A percentile compares a stretch with the other conserved stretches of the same genome.
Conservation (phyloP, 2,329 filamentous ascomycete genomes). For the Aspergillus sojae region DNA sequence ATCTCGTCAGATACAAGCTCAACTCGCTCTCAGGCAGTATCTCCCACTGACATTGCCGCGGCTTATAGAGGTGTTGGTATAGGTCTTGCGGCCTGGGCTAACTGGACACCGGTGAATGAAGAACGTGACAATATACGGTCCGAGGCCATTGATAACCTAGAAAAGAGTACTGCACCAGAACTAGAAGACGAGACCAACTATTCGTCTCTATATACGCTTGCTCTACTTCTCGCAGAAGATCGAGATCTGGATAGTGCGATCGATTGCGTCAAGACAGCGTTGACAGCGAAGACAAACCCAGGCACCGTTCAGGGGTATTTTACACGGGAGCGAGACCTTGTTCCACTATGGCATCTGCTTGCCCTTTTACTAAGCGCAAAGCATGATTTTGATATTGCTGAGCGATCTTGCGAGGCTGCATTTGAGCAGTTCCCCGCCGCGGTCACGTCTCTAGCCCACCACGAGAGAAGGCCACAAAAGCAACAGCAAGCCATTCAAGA, state of each 20-base stretch:
- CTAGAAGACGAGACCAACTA: slow-evolving; percentile 69
- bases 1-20: slow-evolving; percentile 21
- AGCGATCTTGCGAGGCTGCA: slow-evolving; percentile 82
- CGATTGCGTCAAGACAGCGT: slow-evolving; percentile 75
- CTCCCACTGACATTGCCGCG: slow-evolving; percentile 64
- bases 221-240: slow-evolving; percentile 83
- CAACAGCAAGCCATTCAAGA: slow-evolving; percentile 27
- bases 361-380: slow-evolving; percentile 82
- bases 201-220: slow-evolving; percentile 77
- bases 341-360: slow-evolving; percentile 90
- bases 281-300: slow-evolving; percentile 57
- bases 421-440: slow-evolving; percentile 85
- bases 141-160: slow-evolving; percentile 75
- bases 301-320: slow-evolving; percentile 32
- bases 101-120: slow-evolving; percentile 74
- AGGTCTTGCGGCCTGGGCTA: slow-evolving; percentile 84
- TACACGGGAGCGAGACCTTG: slow-evolving; percentile 52
- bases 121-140: slow-evolving; percentile 72
- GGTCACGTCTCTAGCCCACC: slow-evolving; percentile 67
- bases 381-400: slow-evolving; percentile 80
- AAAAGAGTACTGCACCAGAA: slow-evolving; percentile 70
- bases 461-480: slow-evolving; percentile 46
- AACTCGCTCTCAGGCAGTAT: slow-evolving; percentile 43
- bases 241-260: slow-evolving; percentile 79
- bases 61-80: slow-evolving; percentile 85